These are phyloP conservation scores for Phellopilus nigrolimitatus DNA, from an alignment of 1,284 basidiomycete species.

Conservation along the genomic window DNA sequence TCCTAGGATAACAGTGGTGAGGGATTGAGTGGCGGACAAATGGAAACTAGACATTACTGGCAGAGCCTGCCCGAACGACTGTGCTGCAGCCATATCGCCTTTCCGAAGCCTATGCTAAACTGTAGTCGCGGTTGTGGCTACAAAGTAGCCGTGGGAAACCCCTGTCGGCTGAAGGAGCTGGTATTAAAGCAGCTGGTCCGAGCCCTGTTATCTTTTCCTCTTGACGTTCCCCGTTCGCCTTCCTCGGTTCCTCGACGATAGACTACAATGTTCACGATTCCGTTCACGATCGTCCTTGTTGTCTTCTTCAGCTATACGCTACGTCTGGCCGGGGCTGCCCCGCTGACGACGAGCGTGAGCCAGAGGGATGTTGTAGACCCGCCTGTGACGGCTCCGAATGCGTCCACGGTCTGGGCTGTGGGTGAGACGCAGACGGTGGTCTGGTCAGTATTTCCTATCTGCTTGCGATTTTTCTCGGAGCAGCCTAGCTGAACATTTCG, in stretches of 20 bases:
- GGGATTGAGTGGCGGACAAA: not conserved
- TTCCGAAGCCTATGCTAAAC: no score
- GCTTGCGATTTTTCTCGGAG: not conserved
- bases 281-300: constrained; percentile 5
- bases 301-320: constrained; percentile 3
- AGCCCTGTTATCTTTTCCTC: not conserved
- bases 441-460: constrained; percentile 12
- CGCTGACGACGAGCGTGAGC: not conserved
- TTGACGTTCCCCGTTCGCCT: not conserved
- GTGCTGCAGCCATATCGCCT: constrained; percentile 13
- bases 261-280: constrained; percentile 2
- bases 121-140: not conserved
- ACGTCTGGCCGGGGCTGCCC: constrained; percentile 3
- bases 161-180: not conserved
- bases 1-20: constrained; percentile 28
- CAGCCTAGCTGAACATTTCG: not conserved
- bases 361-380: constrained; percentile 19
- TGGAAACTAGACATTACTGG: constrained; percentile 4
- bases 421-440: constrained; percentile 17
- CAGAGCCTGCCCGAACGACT: constrained; percentile 12
- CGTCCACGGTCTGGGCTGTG: constrained; percentile 17
- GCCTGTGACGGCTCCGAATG: constrained; percentile 18
- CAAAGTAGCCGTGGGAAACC: not conserved
- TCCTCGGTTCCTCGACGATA: constrained; percentile 4
- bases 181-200: not conserved